These are phyloP conservation scores for Trametes meyenii DNA, from an alignment of 768 basidiomycete species.

Conservation along the genomic window DNA sequence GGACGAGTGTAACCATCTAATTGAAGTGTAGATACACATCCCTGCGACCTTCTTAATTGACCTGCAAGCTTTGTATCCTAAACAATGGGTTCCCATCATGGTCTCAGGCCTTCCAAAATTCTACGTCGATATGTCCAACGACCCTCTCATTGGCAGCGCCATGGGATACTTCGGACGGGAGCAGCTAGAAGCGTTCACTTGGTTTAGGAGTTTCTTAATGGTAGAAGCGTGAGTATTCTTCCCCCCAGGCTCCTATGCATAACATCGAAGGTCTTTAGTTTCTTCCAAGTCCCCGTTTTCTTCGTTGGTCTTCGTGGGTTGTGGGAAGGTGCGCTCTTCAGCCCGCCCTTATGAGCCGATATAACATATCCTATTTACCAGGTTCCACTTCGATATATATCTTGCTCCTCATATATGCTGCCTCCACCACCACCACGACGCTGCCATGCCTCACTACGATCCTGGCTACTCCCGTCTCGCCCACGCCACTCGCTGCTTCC, in stretches of 20 bases:
- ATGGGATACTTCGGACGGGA: conserved; percentile 43
- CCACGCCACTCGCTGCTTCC: conserved; percentile 38
- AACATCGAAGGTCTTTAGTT: conserved; percentile 34
- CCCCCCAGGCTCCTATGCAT: background rate
- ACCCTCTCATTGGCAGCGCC: conserved; percentile 64
- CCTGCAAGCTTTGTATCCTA: conserved; percentile 66
- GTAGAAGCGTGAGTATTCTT: conserved; percentile 58
- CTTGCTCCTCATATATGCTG: conserved; percentile 72
- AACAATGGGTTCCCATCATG: conserved; percentile 48
- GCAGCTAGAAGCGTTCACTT: conserved; percentile 41
- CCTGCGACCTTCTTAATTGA: conserved; percentile 72
- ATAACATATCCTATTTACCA: conserved; percentile 26
- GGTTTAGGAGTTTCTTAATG: conserved; percentile 68
- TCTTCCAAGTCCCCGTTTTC: conserved; percentile 80
- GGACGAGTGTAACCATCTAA: conserved; percentile 22
- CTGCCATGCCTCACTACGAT: conserved; percentile 68
- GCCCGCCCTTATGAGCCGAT: background rate
- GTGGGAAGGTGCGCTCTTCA: conserved; percentile 48
- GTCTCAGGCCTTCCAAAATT: conserved; percentile 47
- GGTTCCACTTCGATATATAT: conserved; percentile 57
- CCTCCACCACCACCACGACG: conserved; percentile 78
- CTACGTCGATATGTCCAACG: conserved; percentile 62
- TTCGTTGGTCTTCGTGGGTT: conserved; percentile 65
- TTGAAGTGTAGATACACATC: conserved; percentile 55
- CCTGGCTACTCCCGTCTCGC: conserved; percentile 42